Percentiles rank a stretch among this genome's conserved stretches.
phyloP scores from a whole-genome alignment of 805 yeast genomes.

The Saccharomycopsis olivae region DNA sequence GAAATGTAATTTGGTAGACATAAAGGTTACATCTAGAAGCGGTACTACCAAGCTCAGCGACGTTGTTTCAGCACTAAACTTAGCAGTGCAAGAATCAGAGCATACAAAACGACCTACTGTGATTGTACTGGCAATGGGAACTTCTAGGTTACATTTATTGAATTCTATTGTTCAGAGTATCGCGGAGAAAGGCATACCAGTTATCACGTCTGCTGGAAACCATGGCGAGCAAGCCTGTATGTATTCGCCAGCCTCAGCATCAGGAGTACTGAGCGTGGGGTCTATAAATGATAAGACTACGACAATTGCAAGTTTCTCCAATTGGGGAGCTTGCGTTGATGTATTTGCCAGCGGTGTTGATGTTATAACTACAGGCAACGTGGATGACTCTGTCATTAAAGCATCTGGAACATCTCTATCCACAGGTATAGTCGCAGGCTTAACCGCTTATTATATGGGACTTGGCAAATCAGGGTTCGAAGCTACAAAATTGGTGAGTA shows the following conservation, averaged over 20 bases:
- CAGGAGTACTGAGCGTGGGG: slow-evolving; percentile 31
- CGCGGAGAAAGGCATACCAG: slow-evolving; percentile 30
- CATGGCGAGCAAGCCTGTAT: slow-evolving; percentile 33
- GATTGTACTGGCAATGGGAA: slow-evolving; percentile 23
- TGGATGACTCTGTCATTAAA: slow-evolving; percentile 23
- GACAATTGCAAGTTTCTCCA: slow-evolving; percentile 29
- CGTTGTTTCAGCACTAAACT: slow-evolving; percentile 26
- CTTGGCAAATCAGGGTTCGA: slow-evolving; percentile 28
- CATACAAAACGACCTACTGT: slow-evolving; percentile 29
- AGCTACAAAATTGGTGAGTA: slow-evolving; percentile 15
- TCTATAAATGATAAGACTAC: slow-evolving; percentile 29
- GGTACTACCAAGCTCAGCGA: slow-evolving; percentile 28
- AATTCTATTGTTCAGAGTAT: slow-evolving; percentile 34
- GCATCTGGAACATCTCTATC: slow-evolving; percentile 42
- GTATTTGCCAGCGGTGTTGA: slow-evolving; percentile 40
- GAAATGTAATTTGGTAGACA: slow-evolving; percentile 31
- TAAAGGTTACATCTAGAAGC: slow-evolving; percentile 30
- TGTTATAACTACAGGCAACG: slow-evolving; percentile 31
- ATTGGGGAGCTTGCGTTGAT: slow-evolving; percentile 46
- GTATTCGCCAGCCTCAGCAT: slow-evolving; percentile 37
- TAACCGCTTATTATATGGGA: slow-evolving; percentile 35
- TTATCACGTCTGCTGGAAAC: slow-evolving; percentile 44
- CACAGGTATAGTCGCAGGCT: slow-evolving; percentile 36
- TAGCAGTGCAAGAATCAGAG: slow-evolving; percentile 22
- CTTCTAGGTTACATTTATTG: slow-evolving; percentile 30